These are phyloP conservation scores for Elaphomyces granulatus DNA, from an alignment of 495 filamentous ascomycete species.

Conservation along the genomic window DNA sequence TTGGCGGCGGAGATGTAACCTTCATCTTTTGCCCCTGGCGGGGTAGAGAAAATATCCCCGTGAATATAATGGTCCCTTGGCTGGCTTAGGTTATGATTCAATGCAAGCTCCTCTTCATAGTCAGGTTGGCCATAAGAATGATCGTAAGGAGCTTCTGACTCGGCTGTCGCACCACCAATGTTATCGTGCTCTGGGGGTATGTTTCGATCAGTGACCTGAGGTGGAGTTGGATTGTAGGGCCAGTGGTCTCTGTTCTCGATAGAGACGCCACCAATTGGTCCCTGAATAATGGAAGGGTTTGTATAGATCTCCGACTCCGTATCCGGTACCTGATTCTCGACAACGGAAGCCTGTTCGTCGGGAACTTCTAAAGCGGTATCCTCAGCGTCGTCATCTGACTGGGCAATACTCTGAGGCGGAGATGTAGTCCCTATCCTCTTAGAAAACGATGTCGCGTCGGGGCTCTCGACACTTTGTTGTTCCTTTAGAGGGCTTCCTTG, in stretches of 20 bases:
- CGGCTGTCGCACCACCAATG: slow-evolving; percentile 15
- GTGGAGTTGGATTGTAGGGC: slow-evolving; percentile 36
- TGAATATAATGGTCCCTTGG: slow-evolving; percentile 18
- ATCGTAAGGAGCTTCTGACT: slow-evolving; percentile 18
- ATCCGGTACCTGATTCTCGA: slow-evolving; percentile 34
- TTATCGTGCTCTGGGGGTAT: slow-evolving; percentile 25
- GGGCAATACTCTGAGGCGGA: slow-evolving; percentile 62
- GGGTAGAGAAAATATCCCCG: slow-evolving; percentile 26
- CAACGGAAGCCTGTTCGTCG: slow-evolving; percentile 38
- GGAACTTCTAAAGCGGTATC: slow-evolving; percentile 49
- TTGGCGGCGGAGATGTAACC: slow-evolving; percentile 83
- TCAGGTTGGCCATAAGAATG: slow-evolving; percentile 29
- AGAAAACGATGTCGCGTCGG: slow-evolving; percentile 32
- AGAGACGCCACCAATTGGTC: slow-evolving; percentile 42
- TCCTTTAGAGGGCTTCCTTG: slow-evolving; percentile 34
- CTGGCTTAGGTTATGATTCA: slow-evolving; percentile 22
- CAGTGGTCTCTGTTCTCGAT: slow-evolving; percentile 37
- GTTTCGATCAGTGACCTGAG: slow-evolving; percentile 27
- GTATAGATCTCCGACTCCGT: slow-evolving; percentile 55
- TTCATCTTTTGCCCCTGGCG: slow-evolving; percentile 52
- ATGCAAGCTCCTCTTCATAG: slow-evolving; percentile 20
- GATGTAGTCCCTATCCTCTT: slow-evolving; percentile 41
- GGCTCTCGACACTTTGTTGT: slow-evolving; percentile 11
- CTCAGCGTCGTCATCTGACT: slow-evolving; percentile 41
- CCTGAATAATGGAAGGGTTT: slow-evolving; percentile 63